Base-by-base conservation (phyloP, 257 asterid genomes). In the Fraxinus pennsylvanica region DNA sequence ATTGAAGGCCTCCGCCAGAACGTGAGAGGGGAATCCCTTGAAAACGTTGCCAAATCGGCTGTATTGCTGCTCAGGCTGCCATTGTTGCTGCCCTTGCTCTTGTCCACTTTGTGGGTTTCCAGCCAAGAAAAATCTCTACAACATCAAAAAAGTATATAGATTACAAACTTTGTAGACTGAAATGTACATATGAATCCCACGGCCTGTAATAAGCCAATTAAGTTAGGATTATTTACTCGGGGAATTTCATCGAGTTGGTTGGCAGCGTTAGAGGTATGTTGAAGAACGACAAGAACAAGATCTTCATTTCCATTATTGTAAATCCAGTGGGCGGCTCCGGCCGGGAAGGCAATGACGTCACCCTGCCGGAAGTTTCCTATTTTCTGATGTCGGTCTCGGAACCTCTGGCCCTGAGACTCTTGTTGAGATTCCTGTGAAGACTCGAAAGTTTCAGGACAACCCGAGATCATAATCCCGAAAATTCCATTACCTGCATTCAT, bases 371-470 rank as follows among this genome's bases (percentile, higher is more conserved):
- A 61, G 35, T 74, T 74, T 52, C 52, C 84, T 32, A 91, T 81
- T 61, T 86, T 88, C 84, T 89, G 94, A 71, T 88, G 94, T 3
- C 79, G 78, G 59, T 89, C 95, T 2, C 38, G 66, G 72, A 84
- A 85, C 14, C 80, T 83, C 79, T 74, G 81, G 14, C 78, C 76
- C 36, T 45, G 33, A 0, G 65, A 29, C 3, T 25, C 29, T 41
- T 77, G 38, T 17, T 80, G 75, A 0, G 76, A 25, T 52, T 72
- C 72, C 61, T 84, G 90, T 0, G 94, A 84, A 0, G 94, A 82
- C 33, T 88, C 94, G 83, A 75, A 92, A 0, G 97, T 91, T 69
- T 91, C 94, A 0, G 97, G 92, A 78, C 97, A 90, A 13, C 97
- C 96, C 38, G 96, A 87, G 4, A 84, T 5, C 87, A 83, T 0